These are phyloP conservation scores for Talaromyces rugulosus DNA, from an alignment of 2,329 filamentous ascomycete genomes.

Conservation along the genomic window DNA sequence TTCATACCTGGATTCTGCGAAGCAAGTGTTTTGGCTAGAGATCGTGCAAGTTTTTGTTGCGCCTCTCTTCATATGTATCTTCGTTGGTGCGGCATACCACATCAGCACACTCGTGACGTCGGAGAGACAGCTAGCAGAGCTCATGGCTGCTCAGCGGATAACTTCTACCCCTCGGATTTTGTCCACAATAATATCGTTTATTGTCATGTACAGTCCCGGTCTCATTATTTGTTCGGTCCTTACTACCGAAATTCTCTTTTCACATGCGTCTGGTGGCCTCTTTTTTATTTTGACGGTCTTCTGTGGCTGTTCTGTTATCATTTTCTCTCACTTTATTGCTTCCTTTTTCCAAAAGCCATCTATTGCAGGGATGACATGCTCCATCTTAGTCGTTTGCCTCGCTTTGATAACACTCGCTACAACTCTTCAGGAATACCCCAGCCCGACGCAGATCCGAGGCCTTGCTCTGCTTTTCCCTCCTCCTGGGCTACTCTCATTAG, in stretches of 20 bases:
- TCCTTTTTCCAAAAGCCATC: slow-evolving; percentile 84
- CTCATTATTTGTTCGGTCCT: slow-evolving; percentile 1
- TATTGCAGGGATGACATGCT: slow-evolving; percentile 75
- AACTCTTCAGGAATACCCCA: slow-evolving; percentile 49
- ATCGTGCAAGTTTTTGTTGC: neutral
- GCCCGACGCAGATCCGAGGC: slow-evolving; percentile 57
- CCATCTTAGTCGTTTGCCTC: slow-evolving; percentile 68
- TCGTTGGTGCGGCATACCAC: slow-evolving; percentile 3
- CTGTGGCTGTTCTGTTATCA: slow-evolving; percentile 70
- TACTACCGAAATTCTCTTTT: slow-evolving; percentile 48
- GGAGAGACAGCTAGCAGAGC: slow-evolving; percentile 2
- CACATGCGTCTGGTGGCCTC: slow-evolving; percentile 59
- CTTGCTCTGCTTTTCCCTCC: slow-evolving; percentile 77
- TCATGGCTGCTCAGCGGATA: slow-evolving; percentile 5
- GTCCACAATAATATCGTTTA: slow-evolving; percentile 1
- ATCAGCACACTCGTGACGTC: neutral
- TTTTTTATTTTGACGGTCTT: slow-evolving; percentile 72
- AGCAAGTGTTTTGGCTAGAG: neutral
- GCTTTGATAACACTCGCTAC: slow-evolving; percentile 79
- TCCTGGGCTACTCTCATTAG: slow-evolving; percentile 76
- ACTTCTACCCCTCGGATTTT: neutral
- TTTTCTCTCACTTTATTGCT: slow-evolving; percentile 75
- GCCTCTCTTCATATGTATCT: neutral
- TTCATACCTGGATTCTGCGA: neutral
- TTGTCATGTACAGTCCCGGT: neutral